Base-by-base conservation (phyloP, 169 alveolate species). In the Condylostoma magnum region DNA sequence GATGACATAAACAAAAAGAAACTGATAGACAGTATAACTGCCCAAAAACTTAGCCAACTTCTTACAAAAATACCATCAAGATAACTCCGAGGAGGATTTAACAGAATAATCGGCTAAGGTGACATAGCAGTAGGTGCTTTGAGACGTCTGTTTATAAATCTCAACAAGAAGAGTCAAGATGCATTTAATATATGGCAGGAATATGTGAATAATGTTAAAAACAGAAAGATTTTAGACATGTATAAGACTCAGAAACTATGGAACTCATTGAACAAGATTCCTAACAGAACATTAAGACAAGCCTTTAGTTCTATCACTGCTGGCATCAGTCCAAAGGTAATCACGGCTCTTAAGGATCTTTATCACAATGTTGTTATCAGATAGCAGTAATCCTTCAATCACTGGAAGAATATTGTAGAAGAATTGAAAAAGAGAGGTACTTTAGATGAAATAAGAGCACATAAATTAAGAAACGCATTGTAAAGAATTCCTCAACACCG, bases 91-190 rank as follows among this genome's bases (percentile, higher is more conserved):
- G 33, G 25, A 12, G 1, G 37, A 1, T 33, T 60, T 8, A 55
- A 36, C 18, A 36, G 71, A 4, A 27, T 60, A 12, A 41, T 60
- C 43, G 71, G 71, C n/a, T 52, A 41, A 8, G 71, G 71, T 15
- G 37, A 41, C 57, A 66, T 12, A 27, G 75, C 48, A 0, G 28
- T 8, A 46, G 58, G 65, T 20, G 63, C 75, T 22, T 47, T 66
- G 25, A 66, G 63, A 66, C 12, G 65, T 15, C 3, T 66, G 1
- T 6, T 43, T 22, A 43, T 66, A 27, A 25, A 22, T 15, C 34
- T 66, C 10, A 46, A 46, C 12, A 46, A 18, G 46, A 60, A 38
- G 27, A 34, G n/a, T 8, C n/a, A 38, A 38, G 34, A 33, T 1
- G 72, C 72, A 1, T 34, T 60, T 2, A n/a, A 34, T 6, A 60